A percentile compares a stretch with the other conserved stretches of the same genome.
Evolutionary conservation across 441 rosid species (phyloP).

Genomic region (Breynia disticha): DNA sequence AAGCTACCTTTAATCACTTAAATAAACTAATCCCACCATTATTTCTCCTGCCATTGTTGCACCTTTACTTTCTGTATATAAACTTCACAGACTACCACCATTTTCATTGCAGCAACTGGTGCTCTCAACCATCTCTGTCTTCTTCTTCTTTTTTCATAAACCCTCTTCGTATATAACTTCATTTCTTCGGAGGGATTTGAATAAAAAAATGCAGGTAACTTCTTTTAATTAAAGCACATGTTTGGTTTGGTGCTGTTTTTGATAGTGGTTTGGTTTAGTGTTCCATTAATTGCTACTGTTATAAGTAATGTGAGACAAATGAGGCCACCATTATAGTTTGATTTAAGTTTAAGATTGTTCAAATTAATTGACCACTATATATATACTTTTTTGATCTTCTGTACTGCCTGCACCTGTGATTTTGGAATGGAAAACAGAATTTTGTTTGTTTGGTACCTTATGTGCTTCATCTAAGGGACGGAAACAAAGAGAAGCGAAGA

Average conservation of each 20-base stretch:
- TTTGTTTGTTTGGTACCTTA: neutral
- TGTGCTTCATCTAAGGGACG: too few relatives aligned
- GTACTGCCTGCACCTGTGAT: neutral
- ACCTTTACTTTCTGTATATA: conserved; percentile 8
- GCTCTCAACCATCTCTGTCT: conserved; percentile 6
- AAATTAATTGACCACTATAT: neutral
- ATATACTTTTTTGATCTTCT: neutral
- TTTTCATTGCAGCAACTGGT: conserved; percentile 15
- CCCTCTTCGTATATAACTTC: conserved; percentile 16
- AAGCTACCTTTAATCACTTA: neutral
- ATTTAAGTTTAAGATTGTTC: neutral
- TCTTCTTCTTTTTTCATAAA: neutral
- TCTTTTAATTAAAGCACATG: neutral
- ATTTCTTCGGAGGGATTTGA: conserved; percentile 1
- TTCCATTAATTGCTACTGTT: too few relatives aligned
- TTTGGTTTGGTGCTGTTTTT: neutral
- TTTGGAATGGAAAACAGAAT: neutral
- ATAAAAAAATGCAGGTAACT: conserved; percentile 9
- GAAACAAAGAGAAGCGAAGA: too few relatives aligned
- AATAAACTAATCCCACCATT: too few relatives aligned
- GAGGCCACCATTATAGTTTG: too few relatives aligned
- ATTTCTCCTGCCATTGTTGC: too few relatives aligned
- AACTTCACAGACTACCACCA: neutral
- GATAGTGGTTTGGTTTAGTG: neutral
- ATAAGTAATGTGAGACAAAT: too few relatives aligned